Evolutionary conservation across 371 early-diverging fungal species (phyloP), one percentile per base, ranked within the genome.

Genomic region (Rhizopus sp.): DNA sequence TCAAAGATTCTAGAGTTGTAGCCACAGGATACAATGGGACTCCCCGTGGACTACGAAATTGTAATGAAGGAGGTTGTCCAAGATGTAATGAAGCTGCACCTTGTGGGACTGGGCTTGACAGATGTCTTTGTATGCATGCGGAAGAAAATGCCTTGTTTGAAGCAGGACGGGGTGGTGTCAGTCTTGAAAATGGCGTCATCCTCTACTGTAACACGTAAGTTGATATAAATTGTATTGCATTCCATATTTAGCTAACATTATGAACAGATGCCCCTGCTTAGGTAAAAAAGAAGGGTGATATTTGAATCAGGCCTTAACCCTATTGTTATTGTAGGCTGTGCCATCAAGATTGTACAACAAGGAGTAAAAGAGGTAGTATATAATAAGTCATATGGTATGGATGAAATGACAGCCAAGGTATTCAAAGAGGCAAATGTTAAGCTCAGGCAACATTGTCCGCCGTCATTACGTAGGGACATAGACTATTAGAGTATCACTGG

Each of bases 1-100:
- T 96, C 10, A 92, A 90, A 52, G 89, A 97, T 55, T 82, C 82
- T 17, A 80, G 95, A 30, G 91, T 99, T 8, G 84, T 99, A 40
- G 91, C 96, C 0, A 97, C 98, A 7, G 99, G 99, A 4, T 99
- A 99, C 73, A 99, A 99, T 61, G 99, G 99, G 0, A 98, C 98
- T 7, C 97, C 99, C 7, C 79, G 89, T 38, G 92, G 93, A 4
- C 66, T 97, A 29, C 66, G 72, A 34, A 99, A 99, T 66, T 99
- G 99, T 68, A 92, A 86, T 56, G 92, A 97, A 48, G 96, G 97
- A 8, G 99, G 99, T 0, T 99, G 99, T 70, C 78, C 72, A 15
- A 77, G 98, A 37, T 99, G 99, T 77, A 98, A 98, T 66, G 85
- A 74, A 12, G 90, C 78, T 1, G 82, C 93, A 0, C 81, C 83